These are phyloP conservation scores for Cardamine resedifolia DNA, from an alignment of 345 rosid species.

Conservation along the genomic window DNA sequence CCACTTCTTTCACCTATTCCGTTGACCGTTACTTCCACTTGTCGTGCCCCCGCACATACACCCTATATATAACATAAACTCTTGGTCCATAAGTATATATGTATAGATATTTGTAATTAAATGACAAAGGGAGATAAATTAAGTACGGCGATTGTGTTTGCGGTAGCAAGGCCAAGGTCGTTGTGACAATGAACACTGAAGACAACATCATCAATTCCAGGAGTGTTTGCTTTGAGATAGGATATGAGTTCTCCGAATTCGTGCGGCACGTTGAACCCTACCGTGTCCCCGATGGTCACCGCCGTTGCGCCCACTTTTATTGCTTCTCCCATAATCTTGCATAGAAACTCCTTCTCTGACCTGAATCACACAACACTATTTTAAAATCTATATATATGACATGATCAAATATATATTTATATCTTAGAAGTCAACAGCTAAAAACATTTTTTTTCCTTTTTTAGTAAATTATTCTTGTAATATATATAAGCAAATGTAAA, in stretches of 20 bases:
- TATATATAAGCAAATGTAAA: no score
- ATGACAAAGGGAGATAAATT: no score
- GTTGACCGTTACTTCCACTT: constrained; percentile 81
- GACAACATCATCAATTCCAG: constrained; percentile 68
- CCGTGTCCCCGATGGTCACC: constrained; percentile 74
- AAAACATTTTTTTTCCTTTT: background rate
- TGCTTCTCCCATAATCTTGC: constrained; percentile 65
- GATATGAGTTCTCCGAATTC: constrained; percentile 70
- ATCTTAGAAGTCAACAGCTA: background rate
- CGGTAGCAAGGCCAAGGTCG: constrained; percentile 95
- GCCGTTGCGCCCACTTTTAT: constrained; percentile 92
- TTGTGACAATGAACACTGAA: constrained; percentile 82
- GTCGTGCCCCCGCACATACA: constrained; percentile 84
- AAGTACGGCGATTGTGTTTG: constrained; percentile 70
- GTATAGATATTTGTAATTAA: no score
- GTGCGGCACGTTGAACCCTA: constrained; percentile 61
- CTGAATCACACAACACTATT: constrained; percentile 33
- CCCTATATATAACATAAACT: constrained; percentile 49
- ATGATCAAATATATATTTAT: background rate
- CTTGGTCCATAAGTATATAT: no score
- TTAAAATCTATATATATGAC: background rate
- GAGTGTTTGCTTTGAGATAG: constrained; percentile 73
- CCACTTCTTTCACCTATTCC: constrained; percentile 99
- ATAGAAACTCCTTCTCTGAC: constrained; percentile 71
- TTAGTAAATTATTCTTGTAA: no score